These are phyloP conservation scores for Syncephalastrum contaminatum DNA, from an alignment of 371 early-diverging fungal species.

Conservation along the genomic window DNA sequence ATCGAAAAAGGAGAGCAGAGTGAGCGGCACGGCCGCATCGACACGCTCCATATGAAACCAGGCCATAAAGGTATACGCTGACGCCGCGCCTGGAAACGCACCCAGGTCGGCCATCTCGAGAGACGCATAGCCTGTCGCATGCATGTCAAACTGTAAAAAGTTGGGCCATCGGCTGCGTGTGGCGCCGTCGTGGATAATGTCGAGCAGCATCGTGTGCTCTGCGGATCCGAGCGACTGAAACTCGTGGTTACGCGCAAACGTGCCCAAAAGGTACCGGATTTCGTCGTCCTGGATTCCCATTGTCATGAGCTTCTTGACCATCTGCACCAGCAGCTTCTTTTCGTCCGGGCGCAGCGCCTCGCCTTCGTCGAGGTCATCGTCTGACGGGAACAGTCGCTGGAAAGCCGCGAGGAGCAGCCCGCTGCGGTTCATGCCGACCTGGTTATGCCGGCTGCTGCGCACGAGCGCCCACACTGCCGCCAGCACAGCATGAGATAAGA, in stretches of 20 bases:
- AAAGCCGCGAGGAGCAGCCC: slow-evolving; percentile 56
- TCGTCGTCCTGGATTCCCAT: slow-evolving; percentile 65
- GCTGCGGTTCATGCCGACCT: slow-evolving; percentile 59
- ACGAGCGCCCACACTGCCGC: slow-evolving; percentile 49
- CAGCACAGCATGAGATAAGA: slow-evolving; percentile 45
- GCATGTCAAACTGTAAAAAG: slow-evolving; percentile 67
- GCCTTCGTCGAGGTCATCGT: slow-evolving; percentile 12
- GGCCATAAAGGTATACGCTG: slow-evolving; percentile 62
- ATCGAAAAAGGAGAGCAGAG: slow-evolving; percentile 56
- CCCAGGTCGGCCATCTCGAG: slow-evolving; percentile 37
- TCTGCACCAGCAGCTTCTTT: slow-evolving; percentile 42
- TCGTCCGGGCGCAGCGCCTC: slow-evolving; percentile 19
- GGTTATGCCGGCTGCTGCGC: slow-evolving; percentile 60
- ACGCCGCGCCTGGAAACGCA: slow-evolving; percentile 53
- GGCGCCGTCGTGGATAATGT: slow-evolving; percentile 60
- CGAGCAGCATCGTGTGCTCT: slow-evolving; percentile 32
- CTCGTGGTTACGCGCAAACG: slow-evolving; percentile 35
- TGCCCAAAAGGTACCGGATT: slow-evolving; percentile 55
- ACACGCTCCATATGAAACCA: slow-evolving; percentile 72
- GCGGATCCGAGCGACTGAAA: slow-evolving; percentile 3
- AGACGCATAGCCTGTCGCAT: slow-evolving; percentile 31
- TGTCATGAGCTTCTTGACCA: slow-evolving; percentile 59
- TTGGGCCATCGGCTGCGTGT: slow-evolving; percentile 65
- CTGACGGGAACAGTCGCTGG: slow-evolving; percentile 44
- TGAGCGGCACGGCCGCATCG: slow-evolving; percentile 45